phyloP scores from a whole-genome alignment of 1,284 basidiomycete species.

The Trichosporon sp. region DNA sequence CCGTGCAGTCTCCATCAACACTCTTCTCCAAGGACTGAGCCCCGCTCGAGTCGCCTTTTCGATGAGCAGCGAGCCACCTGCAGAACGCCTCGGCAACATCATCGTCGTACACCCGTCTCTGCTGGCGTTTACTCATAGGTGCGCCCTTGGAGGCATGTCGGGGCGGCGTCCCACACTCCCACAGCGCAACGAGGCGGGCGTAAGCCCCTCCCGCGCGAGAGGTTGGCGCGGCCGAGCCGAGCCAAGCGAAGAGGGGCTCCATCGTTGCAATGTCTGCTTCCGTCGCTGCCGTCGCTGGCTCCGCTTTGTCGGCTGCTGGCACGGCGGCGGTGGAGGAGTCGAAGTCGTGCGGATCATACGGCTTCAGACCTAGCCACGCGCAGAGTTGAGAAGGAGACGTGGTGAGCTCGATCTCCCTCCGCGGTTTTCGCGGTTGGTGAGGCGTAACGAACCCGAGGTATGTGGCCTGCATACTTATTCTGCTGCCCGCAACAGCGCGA shows the following conservation, averaged over 20 bases:
- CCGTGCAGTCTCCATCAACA: neutral
- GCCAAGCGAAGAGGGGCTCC: neutral
- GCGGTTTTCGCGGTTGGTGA: neutral
- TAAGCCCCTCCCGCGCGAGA: neutral
- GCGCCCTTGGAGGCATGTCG: neutral
- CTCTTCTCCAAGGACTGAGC: neutral
- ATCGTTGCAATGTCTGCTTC: neutral
- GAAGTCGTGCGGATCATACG: neutral
- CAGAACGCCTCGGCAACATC: neutral
- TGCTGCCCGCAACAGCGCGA: slow-evolving; percentile 16
- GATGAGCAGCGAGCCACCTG: neutral
- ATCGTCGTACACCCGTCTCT: neutral
- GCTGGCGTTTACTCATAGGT: neutral
- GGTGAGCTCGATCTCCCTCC: slow-evolving; percentile 35
- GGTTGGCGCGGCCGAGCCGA: neutral
- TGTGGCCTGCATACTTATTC: slow-evolving; percentile 27
- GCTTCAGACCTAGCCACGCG: slow-evolving; percentile 40
- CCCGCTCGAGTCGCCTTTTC: neutral
- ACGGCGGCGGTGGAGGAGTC: too few species aligned
- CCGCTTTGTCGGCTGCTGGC: neutral
- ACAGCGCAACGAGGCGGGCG: neutral
- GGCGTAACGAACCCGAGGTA: slow-evolving; percentile 36
- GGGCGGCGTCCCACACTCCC: neutral
- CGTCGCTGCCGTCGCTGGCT: neutral
- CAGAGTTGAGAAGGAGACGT: slow-evolving; percentile 35